Evolutionary conservation across 148 eudicot genomes (phyloP), one percentile per base, ranked within the genome.

Genomic region (Selenicereus undatus): DNA sequence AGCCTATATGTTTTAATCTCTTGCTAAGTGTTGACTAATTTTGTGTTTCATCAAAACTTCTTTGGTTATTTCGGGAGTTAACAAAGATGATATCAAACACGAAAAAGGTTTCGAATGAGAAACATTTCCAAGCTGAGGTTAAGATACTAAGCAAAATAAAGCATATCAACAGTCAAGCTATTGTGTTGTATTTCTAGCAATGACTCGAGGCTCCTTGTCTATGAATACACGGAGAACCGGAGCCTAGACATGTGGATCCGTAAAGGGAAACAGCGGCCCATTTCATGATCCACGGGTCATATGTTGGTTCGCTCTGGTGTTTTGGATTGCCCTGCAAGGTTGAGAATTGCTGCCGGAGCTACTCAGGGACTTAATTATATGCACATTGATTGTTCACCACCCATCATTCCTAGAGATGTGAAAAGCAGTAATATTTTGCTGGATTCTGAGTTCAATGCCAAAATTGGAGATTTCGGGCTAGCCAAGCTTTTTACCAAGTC

Each of bases 191-290:
- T 93, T 78, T 90, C 95, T 26, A 89, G 89, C 74, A 88, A 89
- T 24, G 80, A 78, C 50, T 86, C 88, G 14, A 93, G 86, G 58
- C 81, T 93, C 54, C 91, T 91, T 35, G 91, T 93, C 3, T 93
- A 93, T 20, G 93, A 93, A 86, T 91, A 91, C 74, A 87, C 91
- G 91, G 89, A 87, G 83, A 90, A 93, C 39, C 85, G 82, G 58
- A 91, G 94, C 82, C 87, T 92, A 1, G 92, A 92, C 76, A 83
- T 81, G 76, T 92, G 97, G 97, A 82, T 92, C 56, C 78, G 2
- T 79, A 78, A 13, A 88, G 85, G 54, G 85, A 85, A 70, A 80
- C 85, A 69, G 90, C 82, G 82, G 86, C 78, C n/a, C 27, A 69
- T 52, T 10, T 54, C 86, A 83, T 62, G 1, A 32, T 32, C 32